Percentiles rank a stretch among this genome's conserved stretches.
These are phyloP conservation scores for Geotrichum bryndzae DNA, from an alignment of 1,139 yeast species.

Conservation along the genomic window DNA sequence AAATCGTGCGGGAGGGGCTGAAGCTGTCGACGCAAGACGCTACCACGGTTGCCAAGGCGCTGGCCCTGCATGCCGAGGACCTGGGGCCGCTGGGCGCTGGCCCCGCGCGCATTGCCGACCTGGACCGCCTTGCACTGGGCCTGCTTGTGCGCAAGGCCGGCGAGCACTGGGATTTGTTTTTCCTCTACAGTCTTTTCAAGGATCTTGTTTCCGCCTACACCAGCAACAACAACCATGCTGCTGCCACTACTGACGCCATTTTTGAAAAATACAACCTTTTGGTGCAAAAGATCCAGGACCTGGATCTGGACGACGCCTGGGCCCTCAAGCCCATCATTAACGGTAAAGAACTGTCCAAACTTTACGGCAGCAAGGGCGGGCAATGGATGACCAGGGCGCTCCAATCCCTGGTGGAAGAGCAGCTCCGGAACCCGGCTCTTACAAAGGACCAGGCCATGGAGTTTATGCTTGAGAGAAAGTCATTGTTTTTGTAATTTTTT, in stretches of 20 bases:
- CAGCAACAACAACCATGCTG: not conserved
- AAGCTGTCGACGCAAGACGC: constrained; percentile 58
- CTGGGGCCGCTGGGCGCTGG: not conserved
- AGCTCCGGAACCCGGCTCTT: constrained; percentile 60
- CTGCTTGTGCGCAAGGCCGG: constrained; percentile 51
- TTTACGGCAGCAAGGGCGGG: constrained; percentile 60
- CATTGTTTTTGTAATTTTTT: not conserved
- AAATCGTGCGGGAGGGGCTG: constrained; percentile 62
- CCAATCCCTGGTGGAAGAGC: constrained; percentile 60
- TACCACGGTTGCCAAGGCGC: constrained; percentile 44
- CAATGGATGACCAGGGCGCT: constrained; percentile 68
- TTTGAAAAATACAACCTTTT: constrained; percentile 19
- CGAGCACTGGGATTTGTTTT: constrained; percentile 45
- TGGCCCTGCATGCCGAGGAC: not conserved
- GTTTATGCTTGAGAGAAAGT: constrained; percentile 17
- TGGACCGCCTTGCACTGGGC: constrained; percentile 55
- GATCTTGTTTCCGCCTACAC: constrained; percentile 11
- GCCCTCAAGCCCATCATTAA: constrained; percentile 34
- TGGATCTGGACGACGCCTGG: constrained; percentile 31
- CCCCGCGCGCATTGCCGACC: constrained; percentile 15
- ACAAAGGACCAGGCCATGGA: constrained; percentile 46
- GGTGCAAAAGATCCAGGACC: constrained; percentile 20
- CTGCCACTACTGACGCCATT: not conserved
- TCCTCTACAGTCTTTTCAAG: constrained; percentile 26
- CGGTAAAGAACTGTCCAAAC: constrained; percentile 56